Conservation (phyloP, 2,329 filamentous ascomycete genomes). For the Neonectria sp. region DNA sequence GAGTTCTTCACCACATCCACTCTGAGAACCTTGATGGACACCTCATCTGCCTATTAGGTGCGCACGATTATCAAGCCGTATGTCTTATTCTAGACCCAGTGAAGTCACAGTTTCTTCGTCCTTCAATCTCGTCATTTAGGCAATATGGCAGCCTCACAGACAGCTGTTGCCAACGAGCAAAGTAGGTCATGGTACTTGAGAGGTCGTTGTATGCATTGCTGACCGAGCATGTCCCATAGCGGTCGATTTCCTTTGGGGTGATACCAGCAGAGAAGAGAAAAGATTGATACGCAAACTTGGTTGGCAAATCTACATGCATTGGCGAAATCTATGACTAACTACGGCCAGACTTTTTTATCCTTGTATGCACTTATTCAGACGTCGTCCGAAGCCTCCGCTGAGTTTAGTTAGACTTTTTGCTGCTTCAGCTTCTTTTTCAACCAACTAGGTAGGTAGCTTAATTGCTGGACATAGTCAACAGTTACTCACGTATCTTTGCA, state of each 20-base stretch:
- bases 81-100: neutral
- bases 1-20: neutral
- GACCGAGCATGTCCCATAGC: too few species aligned
- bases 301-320: too few species aligned
- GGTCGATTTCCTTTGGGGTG: too few species aligned
- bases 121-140: neutral
- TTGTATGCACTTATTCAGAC: neutral
- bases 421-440: conserved; percentile 25
- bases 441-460: conserved; percentile 5
- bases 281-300: too few species aligned
- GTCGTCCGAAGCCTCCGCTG: neutral
- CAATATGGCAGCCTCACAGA: neutral
- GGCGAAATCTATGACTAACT: too few species aligned
- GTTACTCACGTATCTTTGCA: neutral
- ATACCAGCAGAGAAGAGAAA: too few species aligned
- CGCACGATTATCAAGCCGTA: neutral
- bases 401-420: conserved; percentile 13
- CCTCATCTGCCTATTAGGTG: neutral
- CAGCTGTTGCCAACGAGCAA: neutral
- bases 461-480: neutral
- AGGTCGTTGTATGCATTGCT: neutral
- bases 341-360: neutral
- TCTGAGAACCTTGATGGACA: neutral
- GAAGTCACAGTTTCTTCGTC: neutral
- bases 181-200: neutral